Conservation (phyloP, 345 rosid genomes). For the Eucalyptus guilfoylei region DNA sequence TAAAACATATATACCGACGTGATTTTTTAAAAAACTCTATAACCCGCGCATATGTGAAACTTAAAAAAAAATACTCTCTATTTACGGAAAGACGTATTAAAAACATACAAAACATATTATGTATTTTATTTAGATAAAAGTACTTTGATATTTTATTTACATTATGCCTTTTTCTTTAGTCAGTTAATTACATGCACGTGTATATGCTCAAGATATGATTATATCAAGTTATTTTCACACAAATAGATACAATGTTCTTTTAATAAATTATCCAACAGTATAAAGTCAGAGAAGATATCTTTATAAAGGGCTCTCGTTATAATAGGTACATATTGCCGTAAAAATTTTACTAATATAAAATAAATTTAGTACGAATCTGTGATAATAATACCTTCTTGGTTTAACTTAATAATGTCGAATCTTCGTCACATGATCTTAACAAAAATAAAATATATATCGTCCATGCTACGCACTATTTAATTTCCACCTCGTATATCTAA, state of each 20-base stretch:
- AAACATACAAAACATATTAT: background rate
- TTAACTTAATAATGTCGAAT: background rate
- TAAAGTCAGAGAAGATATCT: background rate
- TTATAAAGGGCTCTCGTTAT: background rate
- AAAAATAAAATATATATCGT: background rate
- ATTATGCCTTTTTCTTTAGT: background rate
- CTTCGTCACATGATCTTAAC: background rate
- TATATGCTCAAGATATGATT: background rate
- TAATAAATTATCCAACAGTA: background rate
- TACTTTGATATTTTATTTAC: background rate
- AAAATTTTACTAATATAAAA: background rate
- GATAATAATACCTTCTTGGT: background rate
- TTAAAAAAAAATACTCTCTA: background rate
- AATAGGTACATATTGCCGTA: background rate
- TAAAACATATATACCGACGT: background rate
- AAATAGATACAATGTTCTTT: background rate
- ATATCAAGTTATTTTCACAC: background rate
- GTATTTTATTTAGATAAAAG: background rate
- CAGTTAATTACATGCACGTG: background rate
- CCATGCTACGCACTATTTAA: background rate
- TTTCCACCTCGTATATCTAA: background rate
- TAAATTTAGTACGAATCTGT: accelerated
- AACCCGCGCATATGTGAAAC: background rate
- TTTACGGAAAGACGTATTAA: accelerated
- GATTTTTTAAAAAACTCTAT: background rate